Conservation (phyloP, 1,139 yeast genomes). For the Suhomyces bribrorum region DNA sequence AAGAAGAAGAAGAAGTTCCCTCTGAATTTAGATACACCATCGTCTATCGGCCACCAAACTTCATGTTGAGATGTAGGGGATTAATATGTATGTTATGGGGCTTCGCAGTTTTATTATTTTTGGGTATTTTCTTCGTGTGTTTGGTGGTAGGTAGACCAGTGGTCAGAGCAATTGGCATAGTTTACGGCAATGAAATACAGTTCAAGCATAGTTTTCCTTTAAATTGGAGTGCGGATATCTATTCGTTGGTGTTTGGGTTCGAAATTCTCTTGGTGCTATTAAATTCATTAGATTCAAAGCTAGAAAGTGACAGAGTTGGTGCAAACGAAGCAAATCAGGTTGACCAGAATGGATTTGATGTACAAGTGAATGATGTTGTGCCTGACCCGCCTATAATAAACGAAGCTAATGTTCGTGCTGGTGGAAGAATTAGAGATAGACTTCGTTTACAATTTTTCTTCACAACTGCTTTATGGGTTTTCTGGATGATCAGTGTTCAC, state of each 20-base stretch:
- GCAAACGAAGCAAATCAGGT: background rate
- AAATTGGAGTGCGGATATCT: slow-evolving; percentile 12
- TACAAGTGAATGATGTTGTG: background rate
- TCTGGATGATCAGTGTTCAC: slow-evolving; percentile 28
- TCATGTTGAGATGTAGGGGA: slow-evolving; percentile 57
- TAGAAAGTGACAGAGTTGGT: slow-evolving; percentile 1
- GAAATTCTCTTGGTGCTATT: slow-evolving; percentile 20
- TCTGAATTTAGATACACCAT: slow-evolving; percentile 64
- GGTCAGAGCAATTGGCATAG: slow-evolving; percentile 13
- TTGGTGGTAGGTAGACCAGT: slow-evolving; percentile 46
- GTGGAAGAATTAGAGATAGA: slow-evolving; percentile 1
- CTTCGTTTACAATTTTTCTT: background rate
- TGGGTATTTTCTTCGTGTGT: slow-evolving; percentile 33
- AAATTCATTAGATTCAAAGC: slow-evolving; percentile 16
- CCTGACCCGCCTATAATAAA: no score
- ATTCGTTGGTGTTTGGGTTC: no score
- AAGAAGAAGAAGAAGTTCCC: slow-evolving; percentile 50
- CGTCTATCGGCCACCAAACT: slow-evolving; percentile 85
- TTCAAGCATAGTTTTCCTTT: slow-evolving; percentile 9
- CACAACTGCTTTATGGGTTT: slow-evolving; percentile 16
- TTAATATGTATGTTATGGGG: slow-evolving; percentile 69
- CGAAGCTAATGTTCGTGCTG: background rate
- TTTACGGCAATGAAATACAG: slow-evolving; percentile 1
- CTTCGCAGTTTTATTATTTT: slow-evolving; percentile 57
- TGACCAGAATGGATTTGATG: background rate